These are phyloP conservation scores for Vaccinium darrowii DNA, from an alignment of 148 eudicot species.

Conservation along the genomic window DNA sequence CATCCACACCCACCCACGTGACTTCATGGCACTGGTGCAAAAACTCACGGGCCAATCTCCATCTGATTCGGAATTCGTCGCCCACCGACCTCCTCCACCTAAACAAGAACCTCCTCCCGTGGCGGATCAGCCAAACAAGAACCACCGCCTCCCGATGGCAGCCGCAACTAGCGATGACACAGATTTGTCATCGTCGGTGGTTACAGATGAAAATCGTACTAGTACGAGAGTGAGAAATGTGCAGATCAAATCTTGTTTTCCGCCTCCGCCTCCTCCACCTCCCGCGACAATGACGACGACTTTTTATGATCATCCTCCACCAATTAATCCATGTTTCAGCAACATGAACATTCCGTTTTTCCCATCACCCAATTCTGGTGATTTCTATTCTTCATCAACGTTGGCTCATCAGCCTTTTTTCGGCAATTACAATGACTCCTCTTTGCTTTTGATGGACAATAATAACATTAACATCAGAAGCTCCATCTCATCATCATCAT, in stretches of 20 bases:
- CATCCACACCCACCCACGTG: constrained; percentile 48
- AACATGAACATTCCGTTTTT: constrained; percentile 25
- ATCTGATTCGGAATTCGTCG: constrained; percentile 40
- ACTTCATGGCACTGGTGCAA: constrained; percentile 68
- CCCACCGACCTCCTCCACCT: constrained; percentile 27
- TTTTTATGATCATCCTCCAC: constrained; percentile 14
- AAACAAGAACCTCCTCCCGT: constrained; percentile 3
- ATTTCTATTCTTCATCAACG: constrained; percentile 11
- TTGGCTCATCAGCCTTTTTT: neutral
- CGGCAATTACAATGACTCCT: constrained; percentile 5
- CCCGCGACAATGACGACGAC: constrained; percentile 11
- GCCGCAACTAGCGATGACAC: constrained; percentile 25
- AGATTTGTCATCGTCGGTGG: constrained; percentile 28
- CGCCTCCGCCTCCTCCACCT: constrained; percentile 14
- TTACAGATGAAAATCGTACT: constrained; percentile 34
- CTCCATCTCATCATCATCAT: neutral
- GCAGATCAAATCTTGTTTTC: constrained; percentile 30
- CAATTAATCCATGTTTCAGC: constrained; percentile 24
- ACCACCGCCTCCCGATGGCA: neutral
- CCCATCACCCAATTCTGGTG: constrained; percentile 30
- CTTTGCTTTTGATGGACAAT: neutral
- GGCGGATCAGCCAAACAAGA: neutral
- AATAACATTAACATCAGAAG: neutral
- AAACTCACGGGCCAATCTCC: constrained; percentile 43
- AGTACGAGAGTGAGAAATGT: constrained; percentile 26